phyloP scores from a whole-genome alignment of 768 basidiomycete species.

The Naematelia aurantialba region DNA sequence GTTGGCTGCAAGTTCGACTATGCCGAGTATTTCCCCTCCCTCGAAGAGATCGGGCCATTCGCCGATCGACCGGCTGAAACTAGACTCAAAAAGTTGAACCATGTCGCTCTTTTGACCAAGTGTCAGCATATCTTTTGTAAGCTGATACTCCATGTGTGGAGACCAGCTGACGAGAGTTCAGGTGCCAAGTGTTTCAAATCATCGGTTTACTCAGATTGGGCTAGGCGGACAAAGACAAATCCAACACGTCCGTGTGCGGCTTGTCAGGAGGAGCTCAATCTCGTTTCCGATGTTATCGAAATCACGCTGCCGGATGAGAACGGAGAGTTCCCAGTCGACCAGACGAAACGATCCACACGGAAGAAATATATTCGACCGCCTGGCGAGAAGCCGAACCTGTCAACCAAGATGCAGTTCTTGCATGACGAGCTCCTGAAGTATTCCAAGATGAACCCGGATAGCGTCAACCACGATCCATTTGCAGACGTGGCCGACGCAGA shows the following conservation, averaged over 20 bases:
- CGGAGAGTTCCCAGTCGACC: constrained; percentile 52
- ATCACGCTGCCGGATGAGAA: constrained; percentile 63
- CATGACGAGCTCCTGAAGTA: constrained; percentile 73
- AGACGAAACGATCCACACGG: constrained; percentile 19
- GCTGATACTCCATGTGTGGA: constrained; percentile 7
- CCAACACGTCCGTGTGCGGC: constrained; percentile 63
- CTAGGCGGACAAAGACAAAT: constrained; percentile 61
- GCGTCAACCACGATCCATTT: constrained; percentile 74
- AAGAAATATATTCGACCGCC: constrained; percentile 39
- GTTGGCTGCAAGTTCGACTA: constrained; percentile 81
- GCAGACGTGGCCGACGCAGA: constrained; percentile 54
- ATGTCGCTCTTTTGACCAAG: constrained; percentile 69
- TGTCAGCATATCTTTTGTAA: constrained; percentile 91
- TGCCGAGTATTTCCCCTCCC: constrained; percentile 50
- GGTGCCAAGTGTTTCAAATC: constrained; percentile 68
- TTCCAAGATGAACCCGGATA: constrained; percentile 79
- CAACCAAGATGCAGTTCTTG: constrained; percentile 84
- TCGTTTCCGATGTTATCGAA: constrained; percentile 72
- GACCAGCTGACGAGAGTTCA: constrained; percentile 13
- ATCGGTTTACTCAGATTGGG: constrained; percentile 76
- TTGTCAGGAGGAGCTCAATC: constrained; percentile 67
- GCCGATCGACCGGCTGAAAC: constrained; percentile 48
- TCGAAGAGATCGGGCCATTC: constrained; percentile 13
- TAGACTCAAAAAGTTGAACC: constrained; percentile 29
- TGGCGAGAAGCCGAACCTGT: constrained; percentile 52